Percentiles rank a stretch among this genome's conserved stretches.
These are phyloP conservation scores for Phytophthora crassamura DNA, from an alignment of 352 stramenopile genomes.

Conservation along the genomic window DNA sequence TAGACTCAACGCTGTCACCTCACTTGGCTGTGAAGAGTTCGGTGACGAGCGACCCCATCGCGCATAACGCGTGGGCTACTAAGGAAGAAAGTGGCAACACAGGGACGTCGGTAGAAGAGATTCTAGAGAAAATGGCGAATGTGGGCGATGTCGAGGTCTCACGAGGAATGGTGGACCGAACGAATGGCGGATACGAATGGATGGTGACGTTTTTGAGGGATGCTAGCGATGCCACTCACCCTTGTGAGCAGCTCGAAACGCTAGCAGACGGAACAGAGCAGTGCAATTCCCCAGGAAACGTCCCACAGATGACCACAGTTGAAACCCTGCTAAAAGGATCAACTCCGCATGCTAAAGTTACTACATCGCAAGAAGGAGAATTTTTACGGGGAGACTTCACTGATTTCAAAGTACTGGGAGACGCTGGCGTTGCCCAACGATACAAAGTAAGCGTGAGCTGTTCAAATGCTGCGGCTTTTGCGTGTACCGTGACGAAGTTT, in stretches of 20 bases:
- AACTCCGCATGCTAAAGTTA: conserved; percentile 37
- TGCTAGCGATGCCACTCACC: conserved; percentile 39
- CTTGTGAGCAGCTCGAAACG: conserved; percentile 72
- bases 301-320: conserved; percentile 76
- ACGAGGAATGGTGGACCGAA: conserved; percentile 78
- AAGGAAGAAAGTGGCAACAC: conserved; percentile 88
- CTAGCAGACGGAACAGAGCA: conserved; percentile 48
- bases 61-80: conserved; percentile 93
- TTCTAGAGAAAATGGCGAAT: conserved; percentile 94
- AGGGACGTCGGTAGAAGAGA: conserved; percentile 96
- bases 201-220: conserved; percentile 95
- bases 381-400: conserved; percentile 92
- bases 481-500: conserved; percentile 22
- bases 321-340: conserved; percentile 39
- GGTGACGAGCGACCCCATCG: conserved; percentile 85
- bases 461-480: conserved; percentile 6
- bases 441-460: conserved; percentile 31
- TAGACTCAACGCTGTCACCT: conserved; percentile 78
- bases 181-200: conserved; percentile 95
- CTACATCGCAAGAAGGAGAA: conserved; percentile 56
- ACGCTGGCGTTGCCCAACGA: conserved; percentile 61
- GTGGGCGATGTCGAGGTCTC: conserved; percentile 94
- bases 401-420: conserved; percentile 81
- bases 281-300: conserved; percentile 94
- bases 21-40: conserved; percentile 76